Evolutionary conservation across 2,329 filamentous ascomycete species (phyloP).

Genomic region (Biscogniauxia marginata): DNA sequence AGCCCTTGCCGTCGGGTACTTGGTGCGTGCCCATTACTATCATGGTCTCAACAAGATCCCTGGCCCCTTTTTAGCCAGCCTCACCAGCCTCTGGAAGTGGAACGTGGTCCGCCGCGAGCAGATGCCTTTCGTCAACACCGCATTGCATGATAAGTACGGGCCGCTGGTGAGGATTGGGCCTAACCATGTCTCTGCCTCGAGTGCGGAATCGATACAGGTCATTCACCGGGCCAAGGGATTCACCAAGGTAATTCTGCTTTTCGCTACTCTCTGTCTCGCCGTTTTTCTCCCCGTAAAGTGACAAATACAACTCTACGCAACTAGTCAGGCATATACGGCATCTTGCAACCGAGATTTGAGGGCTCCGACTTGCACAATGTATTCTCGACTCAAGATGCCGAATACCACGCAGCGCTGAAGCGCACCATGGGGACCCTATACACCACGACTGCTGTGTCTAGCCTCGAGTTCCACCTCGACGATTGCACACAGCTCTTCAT

Average conservation of each 20-base stretch:
- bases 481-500: slow-evolving; percentile 8
- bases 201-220: slow-evolving; percentile 8
- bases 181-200: slow-evolving; percentile 15
- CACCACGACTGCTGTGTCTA: slow-evolving; percentile 9
- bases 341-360: slow-evolving; percentile 10
- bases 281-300: too few relatives aligned
- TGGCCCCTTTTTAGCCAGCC: slow-evolving; percentile 8
- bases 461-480: slow-evolving; percentile 10
- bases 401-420: slow-evolving; percentile 14
- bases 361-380: slow-evolving; percentile 10
- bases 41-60: slow-evolving; percentile 10
- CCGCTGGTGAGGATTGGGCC: slow-evolving; percentile 14
- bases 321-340: slow-evolving; percentile 11
- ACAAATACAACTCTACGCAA: not conserved
- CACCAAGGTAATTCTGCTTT: slow-evolving; percentile 14
- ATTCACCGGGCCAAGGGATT: slow-evolving; percentile 10
- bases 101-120: slow-evolving; percentile 3
- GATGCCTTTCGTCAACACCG: slow-evolving; percentile 9
- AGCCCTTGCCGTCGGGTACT: too few relatives aligned
- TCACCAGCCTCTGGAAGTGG: slow-evolving; percentile 15
- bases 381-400: slow-evolving; percentile 13
- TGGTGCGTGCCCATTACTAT: slow-evolving; percentile 9
- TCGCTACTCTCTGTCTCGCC: too few relatives aligned
- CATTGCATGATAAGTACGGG: slow-evolving; percentile 11
- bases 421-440: slow-evolving; percentile 12